Percentiles rank a stretch among this genome's conserved stretches.
These are phyloP conservation scores for Neoconidiobolus thromboides DNA, from an alignment of 371 early-diverging fungal genomes.

Conservation along the genomic window DNA sequence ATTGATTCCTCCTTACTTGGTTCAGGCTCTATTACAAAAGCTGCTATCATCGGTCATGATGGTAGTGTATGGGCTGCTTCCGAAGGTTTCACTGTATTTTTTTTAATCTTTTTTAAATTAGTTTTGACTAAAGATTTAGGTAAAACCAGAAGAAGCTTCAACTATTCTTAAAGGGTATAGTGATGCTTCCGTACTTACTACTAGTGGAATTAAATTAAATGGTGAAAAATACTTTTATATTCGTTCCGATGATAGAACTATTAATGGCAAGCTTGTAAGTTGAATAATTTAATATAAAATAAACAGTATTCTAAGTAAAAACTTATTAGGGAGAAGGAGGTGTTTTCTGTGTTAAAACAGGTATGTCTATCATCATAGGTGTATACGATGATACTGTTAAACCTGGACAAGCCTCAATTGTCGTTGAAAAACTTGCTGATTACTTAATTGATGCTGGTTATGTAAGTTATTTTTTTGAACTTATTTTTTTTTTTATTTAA, in stretches of 20 bases:
- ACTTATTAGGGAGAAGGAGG: slow-evolving; percentile 32
- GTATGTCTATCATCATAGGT: slow-evolving; percentile 56
- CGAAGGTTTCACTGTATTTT: slow-evolving; percentile 36
- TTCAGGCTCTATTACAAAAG: slow-evolving; percentile 46
- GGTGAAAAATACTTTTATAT: slow-evolving; percentile 57
- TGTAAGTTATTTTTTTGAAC: background rate
- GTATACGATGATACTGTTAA: slow-evolving; percentile 39
- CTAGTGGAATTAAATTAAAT: slow-evolving; percentile 41
- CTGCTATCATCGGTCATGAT: slow-evolving; percentile 63
- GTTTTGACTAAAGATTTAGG: slow-evolving; percentile 17
- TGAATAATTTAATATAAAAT: background rate
- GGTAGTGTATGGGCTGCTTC: slow-evolving; percentile 65
- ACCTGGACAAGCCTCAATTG: slow-evolving; percentile 54
- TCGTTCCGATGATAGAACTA: slow-evolving; percentile 34
- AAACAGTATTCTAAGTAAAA: background rate
- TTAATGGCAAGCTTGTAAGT: slow-evolving; percentile 65
- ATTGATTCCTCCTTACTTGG: slow-evolving; percentile 65
- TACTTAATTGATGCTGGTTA: slow-evolving; percentile 28
- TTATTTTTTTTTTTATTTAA: background rate
- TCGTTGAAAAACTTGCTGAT: slow-evolving; percentile 63
- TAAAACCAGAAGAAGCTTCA: slow-evolving; percentile 28
- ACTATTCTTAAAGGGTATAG: slow-evolving; percentile 39
- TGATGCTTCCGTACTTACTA: slow-evolving; percentile 30
- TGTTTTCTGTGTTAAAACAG: slow-evolving; percentile 61
- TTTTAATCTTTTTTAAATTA: background rate